These are phyloP conservation scores for Lyophyllum semitale DNA, from an alignment of 768 basidiomycete genomes.

Conservation along the genomic window DNA sequence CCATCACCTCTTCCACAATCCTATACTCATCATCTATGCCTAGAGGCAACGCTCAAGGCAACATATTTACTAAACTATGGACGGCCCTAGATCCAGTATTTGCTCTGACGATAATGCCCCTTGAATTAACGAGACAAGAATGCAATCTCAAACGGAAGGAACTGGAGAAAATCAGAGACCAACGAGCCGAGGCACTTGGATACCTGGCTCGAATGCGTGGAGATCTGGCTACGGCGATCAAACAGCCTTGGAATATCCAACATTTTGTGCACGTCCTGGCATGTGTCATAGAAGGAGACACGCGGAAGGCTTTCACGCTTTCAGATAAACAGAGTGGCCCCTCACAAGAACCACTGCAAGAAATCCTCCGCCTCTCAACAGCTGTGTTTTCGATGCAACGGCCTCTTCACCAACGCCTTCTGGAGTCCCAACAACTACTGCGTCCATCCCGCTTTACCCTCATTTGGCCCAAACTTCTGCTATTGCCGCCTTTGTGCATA, in stretches of 20 bases:
- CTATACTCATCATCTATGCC: slow-evolving; percentile 9
- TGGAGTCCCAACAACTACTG: slow-evolving; percentile 41
- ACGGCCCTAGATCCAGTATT: slow-evolving; percentile 20
- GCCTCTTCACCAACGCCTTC: slow-evolving; percentile 29
- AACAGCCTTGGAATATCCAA: slow-evolving; percentile 18
- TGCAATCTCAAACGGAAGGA: slow-evolving; percentile 58
- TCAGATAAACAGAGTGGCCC: background rate
- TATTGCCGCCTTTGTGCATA: slow-evolving; percentile 70
- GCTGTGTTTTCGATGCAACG: slow-evolving; percentile 30
- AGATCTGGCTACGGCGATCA: slow-evolving; percentile 36
- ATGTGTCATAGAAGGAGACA: slow-evolving; percentile 20
- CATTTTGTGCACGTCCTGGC: slow-evolving; percentile 18
- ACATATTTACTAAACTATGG: slow-evolving; percentile 10
- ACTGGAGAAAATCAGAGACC: slow-evolving; percentile 66
- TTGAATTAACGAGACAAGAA: slow-evolving; percentile 68
- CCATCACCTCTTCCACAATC: slow-evolving; percentile 18
- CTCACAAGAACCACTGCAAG: background rate
- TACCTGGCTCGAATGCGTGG: slow-evolving; percentile 57
- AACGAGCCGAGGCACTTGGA: slow-evolving; percentile 70
- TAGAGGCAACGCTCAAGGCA: background rate
- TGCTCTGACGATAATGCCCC: slow-evolving; percentile 47
- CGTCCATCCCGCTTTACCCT: slow-evolving; percentile 71
- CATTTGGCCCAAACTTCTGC: slow-evolving; percentile 80
- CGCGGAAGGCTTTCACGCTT: slow-evolving; percentile 12
- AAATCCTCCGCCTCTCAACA: slow-evolving; percentile 27